Evolutionary conservation across 106 monocot genomes (phyloP), one percentile per base, ranked within the genome.

Genomic region (Posidonia australis): DNA sequence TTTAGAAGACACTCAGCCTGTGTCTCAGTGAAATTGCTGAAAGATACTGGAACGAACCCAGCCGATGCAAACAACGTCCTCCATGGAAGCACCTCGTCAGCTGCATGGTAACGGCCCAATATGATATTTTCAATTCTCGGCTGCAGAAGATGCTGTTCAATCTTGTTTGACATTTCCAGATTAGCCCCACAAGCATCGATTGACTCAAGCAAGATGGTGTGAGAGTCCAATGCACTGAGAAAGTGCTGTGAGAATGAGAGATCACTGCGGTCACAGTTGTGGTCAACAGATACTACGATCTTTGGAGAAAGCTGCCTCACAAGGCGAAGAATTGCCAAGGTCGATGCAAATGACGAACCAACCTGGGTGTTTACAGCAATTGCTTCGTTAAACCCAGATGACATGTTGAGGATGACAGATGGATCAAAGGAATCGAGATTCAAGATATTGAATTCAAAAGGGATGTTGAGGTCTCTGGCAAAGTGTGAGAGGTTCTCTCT

Each of bases 1-100:
- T 88, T 88, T 41, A 88, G 46, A 2, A 93, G 77, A 60, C 88
- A 93, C 45, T 93, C 92, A 0, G 92, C 92, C 54, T 93, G 92
- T 4, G 77, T 72, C 75, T 93, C 92, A 0, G 88, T 77, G 69
- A 93, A 83, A 63, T 93, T 93, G 77, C 88, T 93, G 76, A 93
- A 83, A 6, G 74, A 81, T n/a, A 72, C 5, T 1, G 85, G 92
- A 26, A 73, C 58, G 10, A 88, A 93, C 7, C 92, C 92, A 3
- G 72, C 66, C 0, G 76, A 76, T 1, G 85, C 46, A 19, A 88
- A 83, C 13, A 84, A 54, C 0, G 60, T 31, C 48, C 73, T 32
- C 85, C 82, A 93, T 7, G 82, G 82, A 0, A 79, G 51, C 66
- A 79, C 70, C 78, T 88, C 78, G 41, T 77, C 55, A 0, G 58